phyloP scores from a whole-genome alignment of 2,329 filamentous ascomycete species.

The Penicillium sp. region DNA sequence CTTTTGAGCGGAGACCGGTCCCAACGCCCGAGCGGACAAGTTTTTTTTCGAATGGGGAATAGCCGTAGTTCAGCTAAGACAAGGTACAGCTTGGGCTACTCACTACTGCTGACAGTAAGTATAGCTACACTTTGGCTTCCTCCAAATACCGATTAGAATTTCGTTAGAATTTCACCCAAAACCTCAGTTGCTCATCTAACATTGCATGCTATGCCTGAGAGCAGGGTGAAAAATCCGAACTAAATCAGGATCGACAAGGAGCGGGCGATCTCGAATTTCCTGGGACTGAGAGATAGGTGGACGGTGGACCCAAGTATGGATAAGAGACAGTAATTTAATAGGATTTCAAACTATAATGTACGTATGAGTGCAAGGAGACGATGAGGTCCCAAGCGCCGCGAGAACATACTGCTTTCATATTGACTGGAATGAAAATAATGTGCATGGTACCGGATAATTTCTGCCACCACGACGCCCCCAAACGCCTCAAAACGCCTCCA shows the following conservation, averaged over 20 bases:
- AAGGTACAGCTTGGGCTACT: background rate
- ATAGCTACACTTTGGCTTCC: background rate
- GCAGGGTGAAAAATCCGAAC: background rate
- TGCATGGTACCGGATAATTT: background rate
- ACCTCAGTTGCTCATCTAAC: conserved; percentile 2
- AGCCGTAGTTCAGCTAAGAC: background rate
- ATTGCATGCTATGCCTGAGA: background rate
- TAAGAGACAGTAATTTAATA: background rate
- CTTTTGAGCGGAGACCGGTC: no score
- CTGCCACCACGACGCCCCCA: background rate
- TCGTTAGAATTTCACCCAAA: no score
- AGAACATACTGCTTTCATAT: no score
- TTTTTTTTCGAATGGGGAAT: no score
- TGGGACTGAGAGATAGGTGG: background rate
- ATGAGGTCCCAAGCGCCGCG: no score
- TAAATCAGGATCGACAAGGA: conserved; percentile 1
- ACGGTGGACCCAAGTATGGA: background rate
- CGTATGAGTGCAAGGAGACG: background rate
- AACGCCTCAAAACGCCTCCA: background rate
- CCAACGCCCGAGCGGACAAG: no score
- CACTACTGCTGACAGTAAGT: background rate
- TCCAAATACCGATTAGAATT: background rate
- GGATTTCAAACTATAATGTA: background rate
- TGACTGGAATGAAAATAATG: background rate
- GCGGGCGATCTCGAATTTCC: background rate